Evolutionary conservation across 2,329 filamentous ascomycete genomes (phyloP), one percentile per base, ranked within the genome.

Genomic region (Pestalotiopsis sp.): DNA sequence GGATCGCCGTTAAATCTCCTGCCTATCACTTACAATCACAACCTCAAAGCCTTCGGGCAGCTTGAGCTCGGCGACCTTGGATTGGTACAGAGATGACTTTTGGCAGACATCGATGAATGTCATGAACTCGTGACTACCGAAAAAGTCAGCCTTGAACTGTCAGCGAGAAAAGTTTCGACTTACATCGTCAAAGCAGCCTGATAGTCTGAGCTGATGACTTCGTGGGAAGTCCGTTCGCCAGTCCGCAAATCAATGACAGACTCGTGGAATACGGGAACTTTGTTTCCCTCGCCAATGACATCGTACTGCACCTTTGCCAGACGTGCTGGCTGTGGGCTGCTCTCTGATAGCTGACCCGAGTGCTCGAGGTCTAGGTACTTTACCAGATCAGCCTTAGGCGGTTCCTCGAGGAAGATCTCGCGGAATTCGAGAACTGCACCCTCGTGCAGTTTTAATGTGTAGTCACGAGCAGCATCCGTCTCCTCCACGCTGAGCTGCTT

Each of bases 21-120:
- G 3, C 9, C 7, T 3, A 20, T n/a, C 7, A 52, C 45, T 52
- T 20, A 52, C 45, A 71, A 85, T 84, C 14, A 78, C 79, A 65
- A 85, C 74, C 45, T 74, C 71, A 65, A 84, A 84, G 72, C 81
- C 81, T 36, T 83, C 79, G 4, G 85, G 84, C 13, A 87, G 75
- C 4, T 75, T 72, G 66, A 86, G 84, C 72, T 86, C 83, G 25
- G 84, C 84, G 14, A 83, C 77, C 69, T 83, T 80, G 75, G 86
- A 86, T 57, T 45, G 61, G 38, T 64, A 64, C 13, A 84, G 73
- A 0, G 81, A 77, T 0, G 84, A 86, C 4, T 79, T 75, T 13
- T 83, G 64, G 69, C 83, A 84, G 9, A 75, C 74, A 27, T 82
- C 80, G 52, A 82, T 75, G 63, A 85, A 83, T 13, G 74, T 65